These are phyloP conservation scores for Phytopythium cucurbitacearum DNA, from an alignment of 352 stramenopile genomes.

Conservation along the genomic window DNA sequence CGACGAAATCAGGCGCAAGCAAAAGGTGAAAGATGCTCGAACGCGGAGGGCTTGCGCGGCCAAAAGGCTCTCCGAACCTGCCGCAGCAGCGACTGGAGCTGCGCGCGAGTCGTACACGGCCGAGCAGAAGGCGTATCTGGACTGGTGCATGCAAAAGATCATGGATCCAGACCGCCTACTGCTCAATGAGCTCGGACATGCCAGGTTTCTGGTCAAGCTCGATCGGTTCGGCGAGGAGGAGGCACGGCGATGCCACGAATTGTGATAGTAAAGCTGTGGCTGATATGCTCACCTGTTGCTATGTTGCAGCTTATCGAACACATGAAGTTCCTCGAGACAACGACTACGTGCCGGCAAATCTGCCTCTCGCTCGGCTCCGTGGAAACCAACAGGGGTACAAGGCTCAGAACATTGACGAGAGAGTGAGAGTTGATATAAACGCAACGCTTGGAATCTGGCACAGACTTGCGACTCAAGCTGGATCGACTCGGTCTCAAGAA, in stretches of 20 bases:
- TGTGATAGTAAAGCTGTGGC: neutral
- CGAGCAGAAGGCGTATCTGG: slow-evolving; percentile 50
- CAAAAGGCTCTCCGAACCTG: neutral
- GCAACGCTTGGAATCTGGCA: neutral
- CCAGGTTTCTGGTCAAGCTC: slow-evolving; percentile 39
- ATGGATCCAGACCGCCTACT: slow-evolving; percentile 45
- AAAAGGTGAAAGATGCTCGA: slow-evolving; percentile 38
- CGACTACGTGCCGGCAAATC: slow-evolving; percentile 28
- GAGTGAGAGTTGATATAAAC: neutral
- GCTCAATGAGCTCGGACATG: slow-evolving; percentile 29
- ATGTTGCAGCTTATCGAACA: slow-evolving; percentile 33
- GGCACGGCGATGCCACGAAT: slow-evolving; percentile 10
- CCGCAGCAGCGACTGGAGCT: neutral
- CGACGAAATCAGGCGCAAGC: slow-evolving; percentile 52
- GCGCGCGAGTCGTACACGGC: slow-evolving; percentile 22
- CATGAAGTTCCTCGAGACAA: slow-evolving; percentile 43
- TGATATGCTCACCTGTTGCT: neutral
- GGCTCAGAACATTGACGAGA: neutral
- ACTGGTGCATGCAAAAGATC: slow-evolving; percentile 49
- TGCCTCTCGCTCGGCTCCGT: slow-evolving; percentile 45
- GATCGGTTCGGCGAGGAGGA: slow-evolving; percentile 51
- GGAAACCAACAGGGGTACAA: slow-evolving; percentile 40
- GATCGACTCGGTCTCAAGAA: slow-evolving; percentile 47
- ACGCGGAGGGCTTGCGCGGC: slow-evolving; percentile 1
- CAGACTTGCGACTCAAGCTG: slow-evolving; percentile 62